Base-by-base conservation (phyloP, 1,284 basidiomycete genomes). In the Sporisorium iseilematis-ciliati region DNA sequence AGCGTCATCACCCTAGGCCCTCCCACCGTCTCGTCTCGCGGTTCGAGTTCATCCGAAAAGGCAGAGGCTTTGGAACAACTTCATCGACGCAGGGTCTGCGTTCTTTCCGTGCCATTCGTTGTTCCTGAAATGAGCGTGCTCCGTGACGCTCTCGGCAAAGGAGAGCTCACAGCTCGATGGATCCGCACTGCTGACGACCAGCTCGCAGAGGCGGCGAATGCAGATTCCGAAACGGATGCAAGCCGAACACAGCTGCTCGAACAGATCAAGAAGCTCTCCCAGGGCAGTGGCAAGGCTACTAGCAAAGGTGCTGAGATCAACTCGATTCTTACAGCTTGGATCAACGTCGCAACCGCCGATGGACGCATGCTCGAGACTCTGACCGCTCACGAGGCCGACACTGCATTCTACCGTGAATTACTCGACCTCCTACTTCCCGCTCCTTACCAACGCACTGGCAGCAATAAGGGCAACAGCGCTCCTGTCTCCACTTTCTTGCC, bases 141-240 rank as follows among this genome's bases (percentile, higher is more conserved):
- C 7, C 65, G 65, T 25, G 65, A 76, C 40, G 74, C 68, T 8
- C 54, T 76, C 4, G 74, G 74, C 61, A 76, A 76, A 49, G 68
- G 74, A 7, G 61, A 76, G 26, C 56, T 76, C 41, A 76, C 68
- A 7, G 51, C 60, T 18, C 40, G 51, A 38, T 76, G 74, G 74
- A 57, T 68, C 1, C 62, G 35, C 18, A 51, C 38, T 11, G 29
- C 56, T 3, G 60, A 46, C 26, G 20, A 50, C 12, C 49, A 31
- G 2, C 18, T 46, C 20, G 42, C 45, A 26, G 56, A 41, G 20
- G 52, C 23, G 14, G 56, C 6, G n/a, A 49, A 35, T 18, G 53
- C 11, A 14, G 20, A 11, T 35, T 18, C 43, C 14, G 52, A 46
- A 26, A 56, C 60, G 48, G 57, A 57, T 20, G 58, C 58, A 4